Base-by-base conservation (phyloP, 306 rosid genomes). In the Cercis canadensis region DNA sequence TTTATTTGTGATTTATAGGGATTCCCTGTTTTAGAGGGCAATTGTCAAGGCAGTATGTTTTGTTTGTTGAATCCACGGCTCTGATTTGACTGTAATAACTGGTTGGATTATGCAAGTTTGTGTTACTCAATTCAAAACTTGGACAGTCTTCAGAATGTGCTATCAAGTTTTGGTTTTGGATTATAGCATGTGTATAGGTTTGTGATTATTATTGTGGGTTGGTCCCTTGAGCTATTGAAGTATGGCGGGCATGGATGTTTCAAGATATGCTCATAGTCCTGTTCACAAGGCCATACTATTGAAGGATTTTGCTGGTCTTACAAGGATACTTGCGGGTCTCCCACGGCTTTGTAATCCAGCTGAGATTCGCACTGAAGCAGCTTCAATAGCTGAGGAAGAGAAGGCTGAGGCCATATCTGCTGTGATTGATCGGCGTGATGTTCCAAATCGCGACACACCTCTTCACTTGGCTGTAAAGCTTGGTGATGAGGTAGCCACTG, bases 391-490 rank as follows among this genome's bases (percentile, higher is more conserved):
- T 4, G 99, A 94, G 86, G 99, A 94, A 73, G 96, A 80, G 83
- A 94, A 91, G 83, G 99, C 96, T 33, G 97, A 89, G 62, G 85
- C 83, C 29, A 87, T 95, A 4, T 66, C 97, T 61, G 86, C 92
- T 10, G 80, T 84, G 61, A 83, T 95, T 78, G 97, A 95, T 75
- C 75, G 96, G 45, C 87, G 99, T 0, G 99, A 95, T 64, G 99
- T 95, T 41, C 93, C 87, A 0, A 89, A 91, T 62, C 96, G 96
- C 1, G 97, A 91, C 51, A 89, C 99, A 6, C 90, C 99, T 50
- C 96, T 95, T 69, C 99, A 95, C 75, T 80, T 95, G 84, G 97
- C 99, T 69, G 97, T 91, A 8, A 91, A 95, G 67, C 74, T 86
- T 0, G 96, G 93, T 65, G 99, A 95, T 55, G 92, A 79, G 73